phyloP scores from a whole-genome alignment of 2,329 filamentous ascomycete species.

The Apiospora phragmitis region DNA sequence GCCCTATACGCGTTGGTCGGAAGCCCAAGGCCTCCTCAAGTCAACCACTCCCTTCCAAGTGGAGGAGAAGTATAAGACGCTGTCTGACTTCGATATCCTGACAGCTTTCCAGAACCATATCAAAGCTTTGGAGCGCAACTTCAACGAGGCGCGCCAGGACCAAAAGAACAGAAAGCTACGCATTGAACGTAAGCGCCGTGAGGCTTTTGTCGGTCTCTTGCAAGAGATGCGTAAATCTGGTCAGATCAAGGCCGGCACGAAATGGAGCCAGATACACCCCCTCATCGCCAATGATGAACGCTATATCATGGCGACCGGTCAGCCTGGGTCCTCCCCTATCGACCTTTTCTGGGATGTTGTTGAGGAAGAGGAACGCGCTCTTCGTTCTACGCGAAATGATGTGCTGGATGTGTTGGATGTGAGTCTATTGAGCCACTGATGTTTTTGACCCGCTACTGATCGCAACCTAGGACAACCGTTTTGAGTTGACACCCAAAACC shows the following conservation, averaged over 20 bases:
- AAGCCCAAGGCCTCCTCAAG: constrained; percentile 81
- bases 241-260: constrained; percentile 85
- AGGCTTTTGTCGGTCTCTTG: constrained; percentile 75
- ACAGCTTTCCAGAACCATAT: constrained; percentile 94
- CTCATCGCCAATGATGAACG: constrained; percentile 78
- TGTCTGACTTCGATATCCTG: constrained; percentile 88
- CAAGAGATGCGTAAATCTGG: constrained; percentile 71
- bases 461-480: constrained; percentile 74
- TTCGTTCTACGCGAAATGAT: constrained; percentile 78
- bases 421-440: constrained; percentile 37
- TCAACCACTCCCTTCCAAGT: constrained; percentile 74
- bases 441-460: background rate
- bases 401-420: constrained; percentile 88
- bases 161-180: constrained; percentile 81
- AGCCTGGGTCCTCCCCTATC: constrained; percentile 79
- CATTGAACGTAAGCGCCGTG: constrained; percentile 82
- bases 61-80: constrained; percentile 81
- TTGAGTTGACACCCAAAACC: constrained; percentile 85
- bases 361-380: constrained; percentile 88
- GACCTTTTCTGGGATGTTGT: constrained; percentile 96
- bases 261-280: constrained; percentile 82
- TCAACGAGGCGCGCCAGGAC: constrained; percentile 88
- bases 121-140: constrained; percentile 83
- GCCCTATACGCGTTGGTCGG: constrained; percentile 92
- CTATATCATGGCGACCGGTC: constrained; percentile 81